Percentiles rank a stretch among this genome's conserved stretches.
Conservation (phyloP, 106 monocot species). For the Narthecium ossifragum region DNA sequence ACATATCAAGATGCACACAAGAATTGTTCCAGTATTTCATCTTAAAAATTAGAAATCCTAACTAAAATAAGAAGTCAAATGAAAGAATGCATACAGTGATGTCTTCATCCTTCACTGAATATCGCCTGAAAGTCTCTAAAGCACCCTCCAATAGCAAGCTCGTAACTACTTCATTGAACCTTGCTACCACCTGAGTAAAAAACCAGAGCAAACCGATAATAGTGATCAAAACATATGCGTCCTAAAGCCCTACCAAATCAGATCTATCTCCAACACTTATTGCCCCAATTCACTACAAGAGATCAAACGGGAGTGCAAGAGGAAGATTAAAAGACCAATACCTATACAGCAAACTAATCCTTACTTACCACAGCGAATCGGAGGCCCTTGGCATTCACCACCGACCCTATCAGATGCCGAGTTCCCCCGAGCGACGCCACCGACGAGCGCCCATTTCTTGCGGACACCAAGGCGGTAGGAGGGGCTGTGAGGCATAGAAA, state of each 20-base stretch:
- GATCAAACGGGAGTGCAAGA: background rate
- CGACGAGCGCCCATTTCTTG: background rate
- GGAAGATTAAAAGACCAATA: background rate
- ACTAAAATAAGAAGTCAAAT: background rate
- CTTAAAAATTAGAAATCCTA: background rate
- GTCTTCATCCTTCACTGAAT: conserved; percentile 76
- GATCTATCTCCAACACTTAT: background rate
- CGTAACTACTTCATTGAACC: conserved; percentile 95
- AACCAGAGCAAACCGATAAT: background rate
- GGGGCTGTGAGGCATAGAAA: background rate
- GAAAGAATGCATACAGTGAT: conserved; percentile 51
- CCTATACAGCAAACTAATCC: too few species aligned
- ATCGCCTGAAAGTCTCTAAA: conserved; percentile 76
- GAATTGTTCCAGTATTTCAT: background rate
- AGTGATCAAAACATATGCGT: background rate
- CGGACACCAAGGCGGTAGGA: background rate
- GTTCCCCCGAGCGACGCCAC: conserved; percentile 4
- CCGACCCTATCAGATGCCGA: conserved; percentile 21
- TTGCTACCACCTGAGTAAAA: conserved; percentile 74
- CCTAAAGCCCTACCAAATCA: background rate
- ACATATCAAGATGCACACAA: too few species aligned
- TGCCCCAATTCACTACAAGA: background rate
- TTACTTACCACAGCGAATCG: conserved; percentile 38
- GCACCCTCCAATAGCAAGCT: conserved; percentile 82
- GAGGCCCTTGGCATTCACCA: conserved; percentile 23